These are phyloP conservation scores for Saccharomycopsis hybrid DNA, from an alignment of 1,139 yeast species.

Conservation along the genomic window DNA sequence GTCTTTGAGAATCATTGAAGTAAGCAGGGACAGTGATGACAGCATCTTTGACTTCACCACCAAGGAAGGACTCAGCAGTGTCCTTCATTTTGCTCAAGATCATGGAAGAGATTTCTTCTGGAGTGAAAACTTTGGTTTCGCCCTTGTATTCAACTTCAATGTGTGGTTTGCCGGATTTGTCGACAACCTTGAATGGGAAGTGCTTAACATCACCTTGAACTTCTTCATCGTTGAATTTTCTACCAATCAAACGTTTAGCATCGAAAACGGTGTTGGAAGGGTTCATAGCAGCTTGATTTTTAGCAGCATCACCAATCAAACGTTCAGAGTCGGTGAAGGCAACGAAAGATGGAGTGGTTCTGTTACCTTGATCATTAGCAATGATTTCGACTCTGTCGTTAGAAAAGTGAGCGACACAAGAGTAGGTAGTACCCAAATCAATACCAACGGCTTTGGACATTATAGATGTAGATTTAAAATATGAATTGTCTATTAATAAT, in stretches of 20 bases:
- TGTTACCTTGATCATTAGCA: conserved; percentile 67
- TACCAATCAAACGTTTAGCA: conserved; percentile 64
- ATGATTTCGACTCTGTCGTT: conserved; percentile 69
- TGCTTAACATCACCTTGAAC: conserved; percentile 53
- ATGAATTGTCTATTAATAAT: too few relatives aligned
- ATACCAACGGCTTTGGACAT: conserved; percentile 74
- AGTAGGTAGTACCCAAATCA: conserved; percentile 81
- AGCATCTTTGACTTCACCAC: conserved; percentile 59
- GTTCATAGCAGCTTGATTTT: conserved; percentile 68
- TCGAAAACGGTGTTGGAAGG: conserved; percentile 61
- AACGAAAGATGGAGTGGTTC: conserved; percentile 66
- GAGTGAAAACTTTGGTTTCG: conserved; percentile 56
- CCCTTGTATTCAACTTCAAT: conserved; percentile 61
- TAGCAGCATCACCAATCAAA: conserved; percentile 67
- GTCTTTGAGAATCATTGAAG: conserved; percentile 97
- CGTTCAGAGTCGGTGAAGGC: conserved; percentile 64
- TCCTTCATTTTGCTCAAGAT: conserved; percentile 59
- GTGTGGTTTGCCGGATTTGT: conserved; percentile 53
- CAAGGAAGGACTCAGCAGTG: conserved; percentile 60
- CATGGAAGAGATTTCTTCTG: conserved; percentile 68
- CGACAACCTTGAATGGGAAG: conserved; percentile 55
- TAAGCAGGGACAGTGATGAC: conserved; percentile 91
- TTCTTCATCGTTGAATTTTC: conserved; percentile 53
- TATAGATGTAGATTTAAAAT: too few relatives aligned
- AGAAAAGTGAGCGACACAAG: conserved; percentile 73